Evolutionary conservation across 2,329 filamentous ascomycete species (phyloP), one percentile per base, ranked within the genome.

Genomic region (Aspergillus aculeatus): DNA sequence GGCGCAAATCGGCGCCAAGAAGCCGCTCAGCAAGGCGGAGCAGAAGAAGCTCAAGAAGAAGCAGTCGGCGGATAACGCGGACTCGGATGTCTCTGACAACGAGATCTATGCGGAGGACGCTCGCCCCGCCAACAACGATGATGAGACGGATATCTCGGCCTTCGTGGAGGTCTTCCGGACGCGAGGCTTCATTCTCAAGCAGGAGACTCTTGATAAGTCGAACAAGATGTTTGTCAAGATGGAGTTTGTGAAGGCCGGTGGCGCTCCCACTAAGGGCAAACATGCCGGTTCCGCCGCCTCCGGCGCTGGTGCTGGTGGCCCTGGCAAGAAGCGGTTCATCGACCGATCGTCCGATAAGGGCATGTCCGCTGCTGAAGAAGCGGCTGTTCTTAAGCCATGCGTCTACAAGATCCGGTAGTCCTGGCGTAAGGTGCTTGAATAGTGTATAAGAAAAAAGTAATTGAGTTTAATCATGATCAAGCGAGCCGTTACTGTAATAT

Each of bases 181-280:
- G 66, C 83, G 93, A 21, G 95, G 95, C 0, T 97, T 99, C 70
- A 82, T 93, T n/a, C 82, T 97, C 31, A 89, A 89, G 68, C 85
- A 86, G 84, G 67, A 83, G 80, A 64, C 88, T 0, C 83, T 96
- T 10, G 92, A 99, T 78, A 80, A 96, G 70, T 85, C 84, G 58
- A 99, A 99, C 79, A 96, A 90, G 79, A 99, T 99, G 95, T 99
- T 99, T 80, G 94, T 98, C 67, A 91, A 89, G 79, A 94, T 99
- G 92, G 87, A 89, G 68, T 99, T 99, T 76, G 82, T 93, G 69
- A 99, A 98, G 80, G 86, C 84, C n/a, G 86, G 69, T 38, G 69
- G 86, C 21, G 80, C 86, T 49, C 89, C 93, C 0, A 83, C 83
- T 2, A 89, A 87, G 73, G 92, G 92, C 24, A 96, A 96, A 79